Percentiles rank a stretch among this genome's conserved stretches.
Conservation (phyloP, 805 yeast genomes). For the Zygosaccharomyces bisporus region DNA sequence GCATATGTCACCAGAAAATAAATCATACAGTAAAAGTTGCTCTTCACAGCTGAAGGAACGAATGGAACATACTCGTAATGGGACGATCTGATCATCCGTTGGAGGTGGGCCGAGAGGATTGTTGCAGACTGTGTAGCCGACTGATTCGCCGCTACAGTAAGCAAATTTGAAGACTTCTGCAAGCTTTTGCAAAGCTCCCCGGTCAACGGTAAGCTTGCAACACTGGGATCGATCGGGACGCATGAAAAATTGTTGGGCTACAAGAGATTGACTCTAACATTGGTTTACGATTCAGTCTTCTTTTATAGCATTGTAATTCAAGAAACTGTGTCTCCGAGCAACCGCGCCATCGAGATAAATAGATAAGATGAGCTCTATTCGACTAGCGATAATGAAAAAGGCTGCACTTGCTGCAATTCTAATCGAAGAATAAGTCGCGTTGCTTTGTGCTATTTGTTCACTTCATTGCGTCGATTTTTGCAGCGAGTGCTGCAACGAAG, state of each 20-base stretch:
- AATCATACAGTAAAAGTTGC: slow-evolving; percentile 20
- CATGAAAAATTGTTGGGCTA: not conserved
- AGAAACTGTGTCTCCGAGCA: not conserved
- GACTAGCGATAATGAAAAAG: not conserved
- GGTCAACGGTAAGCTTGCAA: slow-evolving; percentile 5
- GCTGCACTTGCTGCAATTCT: not conserved
- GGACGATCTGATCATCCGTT: slow-evolving; percentile 14
- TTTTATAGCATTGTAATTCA: not conserved
- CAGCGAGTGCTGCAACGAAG: not conserved
- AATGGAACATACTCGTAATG: slow-evolving; percentile 2
- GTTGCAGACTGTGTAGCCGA: not conserved
- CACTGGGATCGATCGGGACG: not conserved
- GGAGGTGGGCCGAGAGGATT: slow-evolving; percentile 15
- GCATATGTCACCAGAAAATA: slow-evolving; percentile 24
- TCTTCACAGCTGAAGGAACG: slow-evolving; percentile 7
- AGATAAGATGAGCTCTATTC: not conserved
- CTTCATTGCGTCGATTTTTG: not conserved
- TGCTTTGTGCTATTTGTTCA: not conserved
- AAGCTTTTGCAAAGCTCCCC: slow-evolving; percentile 11
- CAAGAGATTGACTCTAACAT: not conserved
- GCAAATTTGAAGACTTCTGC: slow-evolving; percentile 14
- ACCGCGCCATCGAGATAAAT: not conserved
- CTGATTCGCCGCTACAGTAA: slow-evolving; percentile 3
- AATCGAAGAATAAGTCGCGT: not conserved
- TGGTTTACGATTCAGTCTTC: not conserved